Evolutionary conservation across 805 yeast genomes (phyloP), one percentile per base, ranked within the genome.

Genomic region (Candida insectorum): DNA sequence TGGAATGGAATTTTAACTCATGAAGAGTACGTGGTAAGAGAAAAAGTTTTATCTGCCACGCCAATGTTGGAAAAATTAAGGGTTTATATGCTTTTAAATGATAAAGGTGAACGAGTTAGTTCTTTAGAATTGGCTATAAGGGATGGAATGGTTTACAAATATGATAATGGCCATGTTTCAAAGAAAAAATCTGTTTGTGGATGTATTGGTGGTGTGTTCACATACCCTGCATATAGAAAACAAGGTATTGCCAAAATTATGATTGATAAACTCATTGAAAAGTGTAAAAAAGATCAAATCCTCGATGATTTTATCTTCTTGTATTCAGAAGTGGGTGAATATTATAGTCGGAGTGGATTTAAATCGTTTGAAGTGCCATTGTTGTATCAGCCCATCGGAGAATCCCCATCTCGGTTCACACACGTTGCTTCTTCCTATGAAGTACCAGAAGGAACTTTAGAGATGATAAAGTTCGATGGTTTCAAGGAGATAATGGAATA

Each of bases 321-420:
- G 35, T 65, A 66, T 43, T 62, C 70, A 2, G 73, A 67, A 40
- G 56, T 67, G 8, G 71, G 71, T 8, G 71, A 67, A 33, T 67
- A 62, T 48, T 67, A 67, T 40, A 34, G 49, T 29, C 51, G 52
- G 16, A 46, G 48, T 33, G 73, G 72, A 11, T 67, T 65, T 47
- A 52, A 51, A 28, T 63, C 70, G 3, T 50, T 52, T 28, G 54
- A 46, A 14, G 63, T 67, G n/a, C 65, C 62, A 3, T 43, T 65
- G 33, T 37, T 58, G 18, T 8, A 20, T 20, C n/a, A n/a, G n/a
- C n/a, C n/a, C n/a, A n/a, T n/a, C n/a, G n/a, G n/a, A n/a, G 18
- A 39, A 59, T 6, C 23, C 58, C 58, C 6, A 43, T 31, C 17
- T 8, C 8, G 23, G 11, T 20, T n/a, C n/a, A n/a, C n/a, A n/a